These are phyloP conservation scores for Naganishia kalamii DNA, from an alignment of 768 basidiomycete species.

Conservation along the genomic window DNA sequence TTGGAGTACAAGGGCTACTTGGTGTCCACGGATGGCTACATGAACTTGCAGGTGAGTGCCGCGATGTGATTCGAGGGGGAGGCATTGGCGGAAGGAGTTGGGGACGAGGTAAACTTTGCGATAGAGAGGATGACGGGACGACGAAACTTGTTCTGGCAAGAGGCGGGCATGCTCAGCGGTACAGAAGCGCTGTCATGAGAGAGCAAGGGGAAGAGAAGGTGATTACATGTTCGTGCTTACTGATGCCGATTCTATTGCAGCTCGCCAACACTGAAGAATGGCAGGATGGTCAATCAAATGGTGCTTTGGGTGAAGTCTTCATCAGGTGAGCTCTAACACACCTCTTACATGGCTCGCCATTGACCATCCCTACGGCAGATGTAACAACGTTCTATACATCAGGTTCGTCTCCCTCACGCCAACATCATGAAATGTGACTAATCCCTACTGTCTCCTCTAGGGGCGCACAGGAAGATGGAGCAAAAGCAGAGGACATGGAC, in stretches of 20 bases:
- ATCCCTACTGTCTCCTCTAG: not conserved
- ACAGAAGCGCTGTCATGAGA: too few species aligned
- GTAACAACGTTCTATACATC: constrained; percentile 91
- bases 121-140: not conserved
- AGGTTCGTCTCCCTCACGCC: not conserved
- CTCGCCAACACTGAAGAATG: constrained; percentile 99
- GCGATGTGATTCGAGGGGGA: not conserved
- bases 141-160: not conserved
- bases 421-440: too few species aligned
- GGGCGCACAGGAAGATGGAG: constrained; percentile 1
- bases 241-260: constrained; percentile 49
- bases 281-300: constrained; percentile 90
- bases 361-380: constrained; percentile 23
- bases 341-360: not conserved
- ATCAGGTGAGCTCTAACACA: constrained; percentile 65
- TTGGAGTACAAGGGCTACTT: constrained; percentile 98
- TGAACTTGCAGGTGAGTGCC: constrained; percentile 87
- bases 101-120: not conserved
- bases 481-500: constrained; percentile 15
- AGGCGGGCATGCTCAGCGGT: not conserved
- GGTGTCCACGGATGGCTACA: constrained; percentile 97
- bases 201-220: too few species aligned
- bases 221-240: not conserved
- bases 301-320: constrained; percentile 96
- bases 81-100: not conserved